A percentile compares a stretch with the other conserved stretches of the same genome.
These are phyloP conservation scores for Trichoderma sp. DNA, from an alignment of 2,329 filamentous ascomycete species.

Conservation along the genomic window DNA sequence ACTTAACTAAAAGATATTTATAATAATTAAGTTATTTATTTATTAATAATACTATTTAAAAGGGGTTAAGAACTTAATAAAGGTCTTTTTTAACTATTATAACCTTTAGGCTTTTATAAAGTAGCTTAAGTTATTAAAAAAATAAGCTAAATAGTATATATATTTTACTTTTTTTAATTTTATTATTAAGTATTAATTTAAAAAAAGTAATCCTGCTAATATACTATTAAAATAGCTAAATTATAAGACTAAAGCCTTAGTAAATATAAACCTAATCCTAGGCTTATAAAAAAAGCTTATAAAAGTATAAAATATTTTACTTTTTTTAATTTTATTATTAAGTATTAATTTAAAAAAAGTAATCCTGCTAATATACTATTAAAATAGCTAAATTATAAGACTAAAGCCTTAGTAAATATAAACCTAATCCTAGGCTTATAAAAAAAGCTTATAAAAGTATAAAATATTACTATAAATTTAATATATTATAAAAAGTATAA, in stretches of 20 bases:
- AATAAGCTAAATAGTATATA: neutral
- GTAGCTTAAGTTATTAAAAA: neutral
- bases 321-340: neutral
- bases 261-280: too few relatives aligned
- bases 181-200: neutral
- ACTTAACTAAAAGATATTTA: neutral
- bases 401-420: too few relatives aligned
- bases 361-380: neutral
- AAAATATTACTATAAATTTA: too few relatives aligned
- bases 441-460: too few relatives aligned
- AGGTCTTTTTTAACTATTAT: neutral
- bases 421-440: too few relatives aligned
- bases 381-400: too few relatives aligned
- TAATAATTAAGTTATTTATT: neutral
- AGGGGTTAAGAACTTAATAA: neutral
- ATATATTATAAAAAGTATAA: too few relatives aligned
- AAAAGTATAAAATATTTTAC: too few relatives aligned
- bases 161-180: neutral
- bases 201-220: neutral
- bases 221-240: neutral
- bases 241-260: too few relatives aligned
- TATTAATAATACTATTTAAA: neutral
- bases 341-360: too few relatives aligned
- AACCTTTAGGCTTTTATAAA: neutral
- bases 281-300: too few relatives aligned